Evolutionary conservation across 805 yeast species (phyloP).

Genomic region (Brettanomyces nanus): DNA sequence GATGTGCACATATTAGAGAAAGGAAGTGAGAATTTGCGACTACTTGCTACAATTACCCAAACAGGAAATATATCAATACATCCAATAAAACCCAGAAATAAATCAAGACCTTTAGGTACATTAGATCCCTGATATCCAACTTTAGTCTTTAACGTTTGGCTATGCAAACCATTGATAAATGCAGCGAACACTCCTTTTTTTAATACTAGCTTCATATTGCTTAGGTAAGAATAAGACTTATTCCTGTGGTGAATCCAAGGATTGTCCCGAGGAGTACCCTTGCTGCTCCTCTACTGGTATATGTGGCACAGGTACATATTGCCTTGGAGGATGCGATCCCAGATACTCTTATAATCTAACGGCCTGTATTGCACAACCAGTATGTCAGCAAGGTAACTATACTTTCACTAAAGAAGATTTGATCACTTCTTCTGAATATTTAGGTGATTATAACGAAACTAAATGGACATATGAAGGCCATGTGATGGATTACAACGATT

Average conservation of each 20-base stretch:
- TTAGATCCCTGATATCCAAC: too few relatives aligned
- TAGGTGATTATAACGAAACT: constrained; percentile 61
- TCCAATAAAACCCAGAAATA: too few relatives aligned
- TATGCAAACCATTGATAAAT: too few relatives aligned
- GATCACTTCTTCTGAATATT: constrained; percentile 18
- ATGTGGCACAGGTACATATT: constrained; percentile 35
- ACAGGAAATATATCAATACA: neutral
- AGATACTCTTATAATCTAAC: constrained; percentile 51
- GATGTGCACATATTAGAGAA: too few relatives aligned
- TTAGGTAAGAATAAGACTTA: constrained; percentile 10
- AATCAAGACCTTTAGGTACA: too few relatives aligned
- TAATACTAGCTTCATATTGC: too few relatives aligned
- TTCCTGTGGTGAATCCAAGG: constrained; percentile 43
- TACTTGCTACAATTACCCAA: neutral
- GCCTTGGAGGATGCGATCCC: constrained; percentile 87
- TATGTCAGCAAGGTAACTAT: constrained; percentile 45
- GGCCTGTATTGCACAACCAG: constrained; percentile 84
- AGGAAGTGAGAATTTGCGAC: too few relatives aligned
- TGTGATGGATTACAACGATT: constrained; percentile 42
- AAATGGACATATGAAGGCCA: constrained; percentile 71
- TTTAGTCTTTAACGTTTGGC: too few relatives aligned
- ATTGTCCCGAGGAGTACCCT: constrained; percentile 75
- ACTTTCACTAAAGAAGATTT: constrained; percentile 30
- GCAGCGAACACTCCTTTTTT: too few relatives aligned
- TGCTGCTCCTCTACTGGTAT: constrained; percentile 77